These are phyloP conservation scores for Coemansia sp. DNA, from an alignment of 192 early-diverging fungal genomes.

Conservation along the genomic window DNA sequence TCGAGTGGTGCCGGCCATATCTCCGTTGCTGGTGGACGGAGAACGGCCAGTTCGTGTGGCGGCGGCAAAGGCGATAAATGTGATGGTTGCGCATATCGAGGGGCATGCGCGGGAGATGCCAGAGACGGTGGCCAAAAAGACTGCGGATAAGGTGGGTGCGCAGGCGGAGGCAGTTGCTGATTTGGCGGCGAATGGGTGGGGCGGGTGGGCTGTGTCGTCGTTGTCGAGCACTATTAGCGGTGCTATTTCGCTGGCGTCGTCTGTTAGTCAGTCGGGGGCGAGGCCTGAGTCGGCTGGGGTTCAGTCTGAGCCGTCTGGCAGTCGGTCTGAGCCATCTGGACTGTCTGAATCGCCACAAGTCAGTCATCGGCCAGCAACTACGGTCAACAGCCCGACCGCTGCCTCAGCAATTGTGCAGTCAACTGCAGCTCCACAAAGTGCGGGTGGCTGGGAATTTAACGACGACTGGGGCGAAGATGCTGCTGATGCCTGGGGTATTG, in stretches of 20 bases:
- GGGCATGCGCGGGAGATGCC: conserved; percentile 71
- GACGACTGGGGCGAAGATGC: conserved; percentile 19
- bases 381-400: conserved; percentile 1
- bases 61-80: conserved; percentile 74
- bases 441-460: conserved; percentile 39
- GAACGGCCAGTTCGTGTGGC: conserved; percentile 72
- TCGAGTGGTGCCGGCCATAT: conserved; percentile 72
- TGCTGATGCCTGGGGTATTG: conserved; percentile 13
- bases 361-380: background rate
- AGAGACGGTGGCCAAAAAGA: conserved; percentile 54
- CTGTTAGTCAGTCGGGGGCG: conserved; percentile 1
- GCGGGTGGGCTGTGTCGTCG: conserved; percentile 87
- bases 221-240: conserved; percentile 57
- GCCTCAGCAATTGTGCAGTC: background rate
- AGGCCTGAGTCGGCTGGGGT: too few species aligned
- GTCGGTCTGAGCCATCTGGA: too few species aligned
- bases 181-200: conserved; percentile 66
- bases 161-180: conserved; percentile 37
- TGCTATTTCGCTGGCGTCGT: conserved; percentile 41
- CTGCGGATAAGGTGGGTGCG: conserved; percentile 12
- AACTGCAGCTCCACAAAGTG: background rate
- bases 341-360: background rate
- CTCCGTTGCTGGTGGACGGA: conserved; percentile 35
- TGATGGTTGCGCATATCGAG: conserved; percentile 68
- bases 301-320: too few species aligned